Percentiles rank a stretch among this genome's conserved stretches.
phyloP scores from a whole-genome alignment of 768 basidiomycete genomes.

The Strobilomyces dryophilus region DNA sequence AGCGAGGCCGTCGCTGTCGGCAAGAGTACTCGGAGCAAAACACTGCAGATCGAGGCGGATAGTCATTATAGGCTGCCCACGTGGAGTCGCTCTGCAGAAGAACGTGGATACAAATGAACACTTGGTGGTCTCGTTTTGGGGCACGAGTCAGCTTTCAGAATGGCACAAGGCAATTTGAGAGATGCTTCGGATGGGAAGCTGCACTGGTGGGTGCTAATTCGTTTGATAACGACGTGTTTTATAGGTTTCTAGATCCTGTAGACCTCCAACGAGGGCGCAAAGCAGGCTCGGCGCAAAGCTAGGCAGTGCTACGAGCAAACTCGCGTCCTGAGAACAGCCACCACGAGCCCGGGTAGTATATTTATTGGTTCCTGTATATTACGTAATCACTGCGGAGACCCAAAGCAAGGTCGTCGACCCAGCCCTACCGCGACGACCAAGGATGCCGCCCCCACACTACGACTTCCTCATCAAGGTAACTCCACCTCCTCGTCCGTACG shows the following conservation, averaged over 20 bases:
- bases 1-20: conserved; percentile 15
- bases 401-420: too few species aligned
- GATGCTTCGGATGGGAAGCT: conserved; percentile 8
- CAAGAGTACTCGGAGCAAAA: conserved; percentile 17
- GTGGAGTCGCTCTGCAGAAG: not conserved
- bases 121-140: not conserved
- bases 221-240: not conserved
- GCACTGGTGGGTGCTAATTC: not conserved
- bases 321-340: too few species aligned
- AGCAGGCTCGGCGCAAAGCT: too few species aligned
- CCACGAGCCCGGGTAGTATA: too few species aligned
- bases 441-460: conserved; percentile 91
- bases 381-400: too few species aligned
- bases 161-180: not conserved
- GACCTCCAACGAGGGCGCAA: too few species aligned
- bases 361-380: too few species aligned
- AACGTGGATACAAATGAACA: not conserved
- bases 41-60: conserved; percentile 13
- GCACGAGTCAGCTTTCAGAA: not conserved
- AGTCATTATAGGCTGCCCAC: not conserved
- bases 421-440: not conserved
- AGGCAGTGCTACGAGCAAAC: too few species aligned
- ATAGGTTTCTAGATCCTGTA: not conserved
- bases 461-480: conserved; percentile 92
- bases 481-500: not conserved